These are phyloP conservation scores for Bolboschoenoplectus hybrid DNA, from an alignment of 202 grass and related monocot species.

Conservation along the genomic window DNA sequence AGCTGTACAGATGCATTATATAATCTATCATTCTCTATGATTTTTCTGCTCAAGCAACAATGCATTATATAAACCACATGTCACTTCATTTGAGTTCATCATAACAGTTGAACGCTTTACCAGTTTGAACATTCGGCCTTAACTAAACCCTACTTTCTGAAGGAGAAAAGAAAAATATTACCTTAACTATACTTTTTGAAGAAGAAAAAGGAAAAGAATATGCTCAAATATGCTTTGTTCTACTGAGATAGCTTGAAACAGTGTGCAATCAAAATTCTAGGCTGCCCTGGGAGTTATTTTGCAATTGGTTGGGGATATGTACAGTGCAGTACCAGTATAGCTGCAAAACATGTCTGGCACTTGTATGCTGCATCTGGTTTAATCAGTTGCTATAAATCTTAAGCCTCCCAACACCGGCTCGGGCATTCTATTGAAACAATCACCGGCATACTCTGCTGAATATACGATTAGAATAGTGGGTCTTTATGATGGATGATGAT, in stretches of 20 bases:
- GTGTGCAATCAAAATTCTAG: not conserved
- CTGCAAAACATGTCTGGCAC: not conserved
- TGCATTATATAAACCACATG: not conserved
- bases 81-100: not conserved
- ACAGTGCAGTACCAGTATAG: not conserved
- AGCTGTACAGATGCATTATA: constrained; percentile 11
- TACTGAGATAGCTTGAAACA: not conserved
- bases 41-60: not conserved
- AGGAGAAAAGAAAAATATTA: not conserved
- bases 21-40: not conserved
- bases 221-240: no score
- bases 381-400: not conserved
- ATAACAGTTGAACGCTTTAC: not conserved
- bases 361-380: not conserved
- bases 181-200: not conserved
- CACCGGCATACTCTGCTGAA: no score
- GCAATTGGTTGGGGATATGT: not conserved
- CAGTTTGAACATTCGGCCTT: not conserved
- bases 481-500: no score
- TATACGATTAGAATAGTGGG: no score
- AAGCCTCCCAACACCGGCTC: no score
- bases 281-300: not conserved
- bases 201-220: not conserved
- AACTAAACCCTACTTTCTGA: not conserved
- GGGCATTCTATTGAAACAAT: no score